Evolutionary conservation across 176 grass and related monocot species (phyloP).

Genomic region (Chloris gayana): DNA sequence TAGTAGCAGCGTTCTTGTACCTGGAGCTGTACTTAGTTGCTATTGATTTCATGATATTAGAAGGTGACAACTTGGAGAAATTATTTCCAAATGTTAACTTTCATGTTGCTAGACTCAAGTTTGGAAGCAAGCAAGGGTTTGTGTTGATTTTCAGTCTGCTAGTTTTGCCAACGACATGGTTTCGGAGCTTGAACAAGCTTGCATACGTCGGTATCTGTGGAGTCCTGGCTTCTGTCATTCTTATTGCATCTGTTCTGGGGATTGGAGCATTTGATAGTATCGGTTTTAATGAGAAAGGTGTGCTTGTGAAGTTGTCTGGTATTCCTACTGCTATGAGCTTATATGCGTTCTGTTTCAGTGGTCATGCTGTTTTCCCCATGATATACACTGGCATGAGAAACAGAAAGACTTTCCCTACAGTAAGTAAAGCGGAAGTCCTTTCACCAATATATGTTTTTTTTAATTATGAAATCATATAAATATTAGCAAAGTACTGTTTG

Average conservation of each 20-base stretch:
- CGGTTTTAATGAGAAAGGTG: constrained; percentile 72
- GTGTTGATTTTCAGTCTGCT: constrained; percentile 66
- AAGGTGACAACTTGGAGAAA: constrained; percentile 93
- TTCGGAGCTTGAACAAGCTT: constrained; percentile 75
- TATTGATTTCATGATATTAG: constrained; percentile 82
- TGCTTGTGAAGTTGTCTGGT: constrained; percentile 59
- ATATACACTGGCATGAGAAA: constrained; percentile 81
- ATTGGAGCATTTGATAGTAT: constrained; percentile 61
- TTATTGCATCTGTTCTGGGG: constrained; percentile 66
- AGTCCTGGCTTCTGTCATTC: constrained; percentile 61
- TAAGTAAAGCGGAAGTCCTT: constrained; percentile 41
- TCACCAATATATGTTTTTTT: constrained; percentile 5
- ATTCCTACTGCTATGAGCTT: constrained; percentile 77
- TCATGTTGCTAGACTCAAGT: constrained; percentile 48
- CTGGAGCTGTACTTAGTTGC: constrained; percentile 78
- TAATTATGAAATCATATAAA: background rate
- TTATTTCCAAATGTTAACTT: constrained; percentile 66
- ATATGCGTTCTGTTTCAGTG: constrained; percentile 93
- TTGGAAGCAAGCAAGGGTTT: constrained; percentile 82
- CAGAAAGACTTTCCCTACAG: constrained; percentile 60
- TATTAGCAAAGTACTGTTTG: constrained; percentile 9
- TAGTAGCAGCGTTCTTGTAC: constrained; percentile 61
- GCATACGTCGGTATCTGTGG: constrained; percentile 72
- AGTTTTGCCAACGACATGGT: constrained; percentile 84
- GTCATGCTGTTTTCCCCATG: constrained; percentile 85